Conservation (phyloP, 345 rosid genomes). For the Carallia pectinifolia region DNA sequence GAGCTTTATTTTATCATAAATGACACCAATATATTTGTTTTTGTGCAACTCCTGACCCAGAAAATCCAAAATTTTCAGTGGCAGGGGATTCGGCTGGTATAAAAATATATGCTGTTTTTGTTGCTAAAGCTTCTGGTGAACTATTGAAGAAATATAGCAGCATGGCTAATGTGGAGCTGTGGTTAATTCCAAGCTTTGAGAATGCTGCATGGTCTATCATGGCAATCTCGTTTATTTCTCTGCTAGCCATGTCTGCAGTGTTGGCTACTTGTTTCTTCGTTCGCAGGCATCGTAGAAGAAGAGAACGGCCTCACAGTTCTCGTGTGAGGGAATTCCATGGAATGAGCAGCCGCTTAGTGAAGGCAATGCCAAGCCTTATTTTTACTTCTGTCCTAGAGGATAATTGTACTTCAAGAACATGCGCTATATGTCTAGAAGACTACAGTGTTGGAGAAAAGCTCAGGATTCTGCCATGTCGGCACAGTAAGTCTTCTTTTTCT, state of each 20-base stretch:
- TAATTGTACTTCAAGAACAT: slow-evolving; percentile 78
- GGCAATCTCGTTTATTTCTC: slow-evolving; percentile 89
- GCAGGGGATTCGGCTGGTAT: slow-evolving; percentile 83
- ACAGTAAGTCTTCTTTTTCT: slow-evolving; percentile 53
- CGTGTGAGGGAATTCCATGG: slow-evolving; percentile 83
- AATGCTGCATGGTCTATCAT: slow-evolving; percentile 98
- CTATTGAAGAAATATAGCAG: slow-evolving; percentile 50
- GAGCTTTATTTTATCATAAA: neutral
- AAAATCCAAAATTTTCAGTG: slow-evolving; percentile 48
- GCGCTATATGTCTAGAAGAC: slow-evolving; percentile 96
- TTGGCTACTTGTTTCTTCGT: slow-evolving; percentile 96
- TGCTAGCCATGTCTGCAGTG: slow-evolving; percentile 94
- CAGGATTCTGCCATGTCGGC: slow-evolving; percentile 85
- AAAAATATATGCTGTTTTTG: slow-evolving; percentile 77
- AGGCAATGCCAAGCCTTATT: slow-evolving; percentile 92
- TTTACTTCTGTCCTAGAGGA: slow-evolving; percentile 79
- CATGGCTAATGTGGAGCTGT: slow-evolving; percentile 50
- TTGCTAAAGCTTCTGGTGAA: slow-evolving; percentile 70
- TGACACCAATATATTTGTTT: neutral
- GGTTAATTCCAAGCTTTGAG: slow-evolving; percentile 76
- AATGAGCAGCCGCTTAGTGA: slow-evolving; percentile 87
- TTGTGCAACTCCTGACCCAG: slow-evolving; percentile 7
- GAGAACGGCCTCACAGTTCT: slow-evolving; percentile 52
- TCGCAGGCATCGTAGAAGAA: slow-evolving; percentile 82
- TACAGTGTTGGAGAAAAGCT: slow-evolving; percentile 89